These are phyloP conservation scores for Casuarina glauca DNA, from an alignment of 306 rosid species.

Conservation along the genomic window DNA sequence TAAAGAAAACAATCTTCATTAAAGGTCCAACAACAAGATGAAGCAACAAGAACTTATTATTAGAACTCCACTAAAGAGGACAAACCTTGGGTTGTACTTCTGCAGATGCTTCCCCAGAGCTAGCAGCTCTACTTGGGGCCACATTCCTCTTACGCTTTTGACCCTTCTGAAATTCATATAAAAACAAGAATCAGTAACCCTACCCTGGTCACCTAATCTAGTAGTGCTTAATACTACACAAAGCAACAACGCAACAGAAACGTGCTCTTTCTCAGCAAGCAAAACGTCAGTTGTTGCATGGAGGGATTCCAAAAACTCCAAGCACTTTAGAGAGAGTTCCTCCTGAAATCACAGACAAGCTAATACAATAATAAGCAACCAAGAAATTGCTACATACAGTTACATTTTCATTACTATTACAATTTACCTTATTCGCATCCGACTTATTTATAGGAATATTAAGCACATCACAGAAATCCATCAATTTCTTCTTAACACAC, in stretches of 20 bases:
- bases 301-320: constrained; percentile 94
- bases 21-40: background rate
- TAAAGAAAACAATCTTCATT: background rate
- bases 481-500: constrained; percentile 82
- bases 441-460: constrained; percentile 74
- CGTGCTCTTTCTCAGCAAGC: constrained; percentile 89
- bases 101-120: constrained; percentile 58
- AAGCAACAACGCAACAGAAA: constrained; percentile 23
- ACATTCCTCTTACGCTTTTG: constrained; percentile 72
- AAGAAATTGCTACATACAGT: background rate
- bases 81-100: constrained; percentile 73
- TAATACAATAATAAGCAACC: background rate
- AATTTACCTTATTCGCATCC: constrained; percentile 62
- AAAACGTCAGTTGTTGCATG: constrained; percentile 82
- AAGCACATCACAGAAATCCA: constrained; percentile 85
- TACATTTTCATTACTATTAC: constrained; percentile 7
- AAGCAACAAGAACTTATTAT: background rate
- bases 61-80: background rate
- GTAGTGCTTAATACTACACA: background rate
- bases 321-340: constrained; percentile 73
- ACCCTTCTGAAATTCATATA: constrained; percentile 57
- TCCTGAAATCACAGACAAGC: constrained; percentile 55
- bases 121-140: constrained; percentile 48
- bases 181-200: constrained; percentile 24
- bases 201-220: background rate